Percentiles rank a stretch among this genome's conserved stretches.
Evolutionary conservation across 192 early-diverging fungal species (phyloP).

Genomic region (Coemansia sp.): DNA sequence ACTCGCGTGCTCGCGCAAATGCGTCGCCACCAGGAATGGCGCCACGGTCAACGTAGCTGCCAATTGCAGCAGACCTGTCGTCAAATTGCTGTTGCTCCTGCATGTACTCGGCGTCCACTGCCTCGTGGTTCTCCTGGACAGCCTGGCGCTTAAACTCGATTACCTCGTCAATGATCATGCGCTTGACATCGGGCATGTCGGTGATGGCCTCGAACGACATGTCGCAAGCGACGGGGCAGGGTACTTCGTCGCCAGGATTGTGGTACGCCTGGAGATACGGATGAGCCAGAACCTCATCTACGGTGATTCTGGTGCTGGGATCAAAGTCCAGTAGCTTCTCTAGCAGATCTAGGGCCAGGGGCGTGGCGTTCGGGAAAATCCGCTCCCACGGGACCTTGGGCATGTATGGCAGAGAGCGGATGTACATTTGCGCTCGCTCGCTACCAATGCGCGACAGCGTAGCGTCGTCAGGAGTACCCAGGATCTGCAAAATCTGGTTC

Average conservation of each 20-base stretch:
- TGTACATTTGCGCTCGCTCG: slow-evolving; percentile 95
- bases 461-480: slow-evolving; percentile 95
- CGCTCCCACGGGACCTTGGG: slow-evolving; percentile 84
- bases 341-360: slow-evolving; percentile 82
- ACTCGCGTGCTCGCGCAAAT: slow-evolving; percentile 50
- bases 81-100: slow-evolving; percentile 19
- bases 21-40: slow-evolving; percentile 21
- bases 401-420: slow-evolving; percentile 87
- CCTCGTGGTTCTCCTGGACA: slow-evolving; percentile 48
- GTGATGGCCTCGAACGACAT: slow-evolving; percentile 51
- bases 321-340: slow-evolving; percentile 91
- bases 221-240: slow-evolving; percentile 44
- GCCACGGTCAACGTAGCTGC: slow-evolving; percentile 19
- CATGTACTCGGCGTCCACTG: slow-evolving; percentile 39
- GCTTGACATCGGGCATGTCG: slow-evolving; percentile 54
- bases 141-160: slow-evolving; percentile 72
- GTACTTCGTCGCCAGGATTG: slow-evolving; percentile 81
- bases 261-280: slow-evolving; percentile 94
- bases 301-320: slow-evolving; percentile 88
- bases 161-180: slow-evolving; percentile 80
- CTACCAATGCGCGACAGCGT: slow-evolving; percentile 87
- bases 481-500: slow-evolving; percentile 93
- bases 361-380: slow-evolving; percentile 85
- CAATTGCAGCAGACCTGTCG: neutral
- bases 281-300: slow-evolving; percentile 91